Evolutionary conservation across 2,329 filamentous ascomycete species (phyloP).

Genomic region (Diaporthe vexans): DNA sequence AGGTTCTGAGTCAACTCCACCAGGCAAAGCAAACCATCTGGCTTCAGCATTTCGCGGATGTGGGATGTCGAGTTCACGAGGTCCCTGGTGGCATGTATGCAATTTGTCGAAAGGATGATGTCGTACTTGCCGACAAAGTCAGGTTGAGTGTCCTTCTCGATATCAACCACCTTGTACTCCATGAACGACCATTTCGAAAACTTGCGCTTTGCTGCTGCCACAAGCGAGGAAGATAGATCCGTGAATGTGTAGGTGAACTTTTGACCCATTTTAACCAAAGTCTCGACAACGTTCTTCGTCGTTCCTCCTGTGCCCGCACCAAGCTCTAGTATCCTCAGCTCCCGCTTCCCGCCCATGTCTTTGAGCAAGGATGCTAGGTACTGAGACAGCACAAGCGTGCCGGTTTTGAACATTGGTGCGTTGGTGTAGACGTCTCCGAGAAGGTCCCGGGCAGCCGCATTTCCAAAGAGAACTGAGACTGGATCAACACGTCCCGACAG

Average conservation of each 20-base stretch:
- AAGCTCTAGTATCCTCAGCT: constrained; percentile 58
- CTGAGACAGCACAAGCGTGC: constrained; percentile 43
- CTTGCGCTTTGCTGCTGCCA: constrained; percentile 47
- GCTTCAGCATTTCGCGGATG: constrained; percentile 47
- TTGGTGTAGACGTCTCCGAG: constrained; percentile 55
- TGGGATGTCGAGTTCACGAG: constrained; percentile 45
- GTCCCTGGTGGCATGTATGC: constrained; percentile 53
- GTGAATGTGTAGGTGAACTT: constrained; percentile 58
- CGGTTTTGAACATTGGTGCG: constrained; percentile 47
- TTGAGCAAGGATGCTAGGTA: constrained; percentile 42
- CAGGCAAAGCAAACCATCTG: constrained; percentile 49
- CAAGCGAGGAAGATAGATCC: constrained; percentile 55
- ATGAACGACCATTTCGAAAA: constrained; percentile 45
- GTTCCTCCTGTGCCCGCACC: constrained; percentile 61
- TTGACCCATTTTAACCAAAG: constrained; percentile 45
- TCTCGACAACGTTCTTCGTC: constrained; percentile 49
- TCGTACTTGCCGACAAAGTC: constrained; percentile 46
- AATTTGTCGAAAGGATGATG: constrained; percentile 53
- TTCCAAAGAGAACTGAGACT: constrained; percentile 56
- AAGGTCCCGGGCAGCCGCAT: constrained; percentile 45
- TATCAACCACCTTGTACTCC: constrained; percentile 48
- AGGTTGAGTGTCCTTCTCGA: constrained; percentile 46
- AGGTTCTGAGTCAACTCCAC: constrained; percentile 49
- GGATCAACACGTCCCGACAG: constrained; percentile 54
- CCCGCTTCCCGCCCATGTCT: constrained; percentile 11